Conservation (phyloP, 179 eudicot species). For the Sideroxylon spinosum region DNA sequence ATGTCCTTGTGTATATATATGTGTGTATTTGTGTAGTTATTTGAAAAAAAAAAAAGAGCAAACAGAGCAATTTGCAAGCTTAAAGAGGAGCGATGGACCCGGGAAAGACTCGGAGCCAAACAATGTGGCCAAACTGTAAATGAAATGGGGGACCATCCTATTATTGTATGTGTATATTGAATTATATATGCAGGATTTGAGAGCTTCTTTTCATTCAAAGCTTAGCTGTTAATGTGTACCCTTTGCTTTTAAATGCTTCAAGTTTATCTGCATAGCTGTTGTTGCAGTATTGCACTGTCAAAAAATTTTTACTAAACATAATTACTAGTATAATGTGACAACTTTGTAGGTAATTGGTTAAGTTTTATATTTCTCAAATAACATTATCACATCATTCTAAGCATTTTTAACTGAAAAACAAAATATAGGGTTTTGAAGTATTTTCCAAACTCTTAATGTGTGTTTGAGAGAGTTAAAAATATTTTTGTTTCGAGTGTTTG, state of each 20-base stretch:
- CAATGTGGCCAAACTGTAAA: neutral
- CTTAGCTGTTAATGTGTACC: constrained; percentile 14
- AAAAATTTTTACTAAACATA: too few species aligned
- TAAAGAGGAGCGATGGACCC: neutral
- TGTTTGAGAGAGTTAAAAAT: too few species aligned
- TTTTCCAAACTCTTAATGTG: too few species aligned
- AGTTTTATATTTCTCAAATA: too few species aligned
- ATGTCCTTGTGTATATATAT: neutral
- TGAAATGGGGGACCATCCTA: constrained; percentile 14
- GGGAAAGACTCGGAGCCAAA: neutral
- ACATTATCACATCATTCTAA: too few species aligned
- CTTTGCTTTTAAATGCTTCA: constrained; percentile 15
- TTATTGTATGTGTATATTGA: neutral
- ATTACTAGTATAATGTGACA: too few species aligned
- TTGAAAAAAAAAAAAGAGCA: too few species aligned
- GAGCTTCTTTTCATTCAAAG: constrained; percentile 17
- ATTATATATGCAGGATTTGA: constrained; percentile 3
- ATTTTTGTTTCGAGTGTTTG: too few species aligned
- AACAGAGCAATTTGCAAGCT: neutral
- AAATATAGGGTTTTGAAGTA: too few species aligned
- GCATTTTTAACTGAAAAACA: too few species aligned
- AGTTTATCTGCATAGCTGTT: constrained; percentile 14
- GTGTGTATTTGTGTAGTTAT: neutral
- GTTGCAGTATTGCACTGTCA: too few species aligned
- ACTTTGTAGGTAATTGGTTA: too few species aligned